Conservation (phyloP, 306 rosid species). For the Heteromeles arbutifolia region DNA sequence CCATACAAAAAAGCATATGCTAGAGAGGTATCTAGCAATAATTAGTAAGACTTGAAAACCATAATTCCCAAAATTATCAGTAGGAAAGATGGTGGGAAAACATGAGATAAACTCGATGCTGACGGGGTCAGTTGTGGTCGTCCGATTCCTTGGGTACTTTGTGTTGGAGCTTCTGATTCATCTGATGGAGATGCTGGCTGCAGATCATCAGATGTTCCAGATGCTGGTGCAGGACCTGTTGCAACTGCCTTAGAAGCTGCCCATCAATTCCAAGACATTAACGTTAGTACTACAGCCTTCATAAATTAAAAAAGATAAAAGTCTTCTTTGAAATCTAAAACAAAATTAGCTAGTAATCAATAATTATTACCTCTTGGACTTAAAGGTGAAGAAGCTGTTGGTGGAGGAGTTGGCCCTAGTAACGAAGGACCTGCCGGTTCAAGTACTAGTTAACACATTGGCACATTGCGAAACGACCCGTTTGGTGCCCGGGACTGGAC, state of each 20-base stretch:
- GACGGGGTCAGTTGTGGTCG: conserved; percentile 34
- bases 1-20: background rate
- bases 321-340: background rate
- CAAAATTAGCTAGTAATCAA: background rate
- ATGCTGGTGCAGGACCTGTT: conserved; percentile 6
- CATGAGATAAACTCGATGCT: conserved; percentile 13
- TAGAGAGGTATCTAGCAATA: background rate
- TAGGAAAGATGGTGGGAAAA: conserved; percentile 19
- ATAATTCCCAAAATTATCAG: conserved; percentile 16
- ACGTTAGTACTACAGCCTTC: background rate
- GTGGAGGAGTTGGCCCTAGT: conserved; percentile 23
- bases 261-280: background rate
- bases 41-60: background rate
- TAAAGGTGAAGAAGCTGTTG: conserved; percentile 32
- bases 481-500: too few species aligned
- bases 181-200: conserved; percentile 15
- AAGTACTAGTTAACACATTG: background rate
- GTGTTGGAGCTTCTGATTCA: conserved; percentile 25
- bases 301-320: background rate
- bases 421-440: conserved; percentile 32
- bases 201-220: conserved; percentile 11
- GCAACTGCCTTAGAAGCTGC: conserved; percentile 34
- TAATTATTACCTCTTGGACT: conserved; percentile 45
- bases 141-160: conserved; percentile 10
- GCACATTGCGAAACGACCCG: background rate